Percentiles rank a stretch among this genome's conserved stretches.
These are phyloP conservation scores for Boletellus sp. DNA, from an alignment of 1,284 basidiomycete species.

Conservation along the genomic window DNA sequence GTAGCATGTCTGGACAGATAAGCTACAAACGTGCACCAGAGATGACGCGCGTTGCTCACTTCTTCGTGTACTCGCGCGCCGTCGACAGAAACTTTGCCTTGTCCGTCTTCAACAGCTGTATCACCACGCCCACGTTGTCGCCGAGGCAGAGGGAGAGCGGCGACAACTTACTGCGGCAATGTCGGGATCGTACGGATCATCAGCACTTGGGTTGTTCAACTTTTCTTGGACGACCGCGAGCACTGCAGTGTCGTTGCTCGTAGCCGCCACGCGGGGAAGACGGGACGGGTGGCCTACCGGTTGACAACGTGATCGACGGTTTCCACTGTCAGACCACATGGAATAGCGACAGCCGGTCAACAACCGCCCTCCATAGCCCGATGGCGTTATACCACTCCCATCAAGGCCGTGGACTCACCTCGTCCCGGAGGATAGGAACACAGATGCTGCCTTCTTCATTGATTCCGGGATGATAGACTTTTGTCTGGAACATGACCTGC, in stretches of 20 bases:
- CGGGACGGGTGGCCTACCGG: conserved; percentile 45
- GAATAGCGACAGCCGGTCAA: conserved; percentile 2
- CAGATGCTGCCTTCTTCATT: conserved; percentile 87
- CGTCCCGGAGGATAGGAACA: conserved; percentile 75
- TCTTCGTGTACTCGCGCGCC: conserved; percentile 81
- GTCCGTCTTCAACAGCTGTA: conserved; percentile 69
- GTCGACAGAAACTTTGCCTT: conserved; percentile 63
- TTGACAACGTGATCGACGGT: conserved; percentile 74
- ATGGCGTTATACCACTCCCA: background rate
- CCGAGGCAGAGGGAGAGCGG: background rate
- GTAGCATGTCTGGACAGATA: conserved; percentile 22
- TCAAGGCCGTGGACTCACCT: conserved; percentile 49
- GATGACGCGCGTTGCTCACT: conserved; percentile 42
- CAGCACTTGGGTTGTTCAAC: conserved; percentile 82
- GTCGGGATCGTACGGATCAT: conserved; percentile 86
- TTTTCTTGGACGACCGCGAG: conserved; percentile 80
- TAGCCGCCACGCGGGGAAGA: conserved; percentile 2
- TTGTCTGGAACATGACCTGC: conserved; percentile 83
- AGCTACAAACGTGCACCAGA: conserved; percentile 7
- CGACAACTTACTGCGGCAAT: conserved; percentile 61
- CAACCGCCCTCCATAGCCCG: background rate
- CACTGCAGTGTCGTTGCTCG: conserved; percentile 45
- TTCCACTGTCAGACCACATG: conserved; percentile 66
- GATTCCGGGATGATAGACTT: conserved; percentile 91
- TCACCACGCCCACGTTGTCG: background rate